A percentile compares a stretch with the other conserved stretches of the same genome.
Conservation (phyloP, 306 rosid genomes). For the Prunus campanulata region DNA sequence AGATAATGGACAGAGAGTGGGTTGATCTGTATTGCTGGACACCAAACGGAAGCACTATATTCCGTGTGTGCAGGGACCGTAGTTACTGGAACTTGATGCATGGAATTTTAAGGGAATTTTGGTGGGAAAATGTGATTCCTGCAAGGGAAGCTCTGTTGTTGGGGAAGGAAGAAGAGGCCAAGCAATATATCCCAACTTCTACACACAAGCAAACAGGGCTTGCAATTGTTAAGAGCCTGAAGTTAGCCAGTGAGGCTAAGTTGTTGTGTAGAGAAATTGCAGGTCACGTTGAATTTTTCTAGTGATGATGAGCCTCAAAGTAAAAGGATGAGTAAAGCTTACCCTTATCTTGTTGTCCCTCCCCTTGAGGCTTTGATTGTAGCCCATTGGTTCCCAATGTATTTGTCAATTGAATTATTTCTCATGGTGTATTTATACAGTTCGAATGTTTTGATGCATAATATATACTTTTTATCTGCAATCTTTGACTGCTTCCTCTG, state of each 20-base stretch:
- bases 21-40: conserved; percentile 94
- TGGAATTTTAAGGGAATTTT: conserved; percentile 72
- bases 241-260: conserved; percentile 73
- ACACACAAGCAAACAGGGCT: conserved; percentile 76
- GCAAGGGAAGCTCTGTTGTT: conserved; percentile 64
- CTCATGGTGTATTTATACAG: background rate
- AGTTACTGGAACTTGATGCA: conserved; percentile 74
- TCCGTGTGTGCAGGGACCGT: conserved; percentile 64
- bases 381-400: background rate
- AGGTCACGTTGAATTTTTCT: conserved; percentile 69
- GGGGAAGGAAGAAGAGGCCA: conserved; percentile 56
- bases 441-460: background rate
- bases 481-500: background rate
- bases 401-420: background rate
- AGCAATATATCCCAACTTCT: conserved; percentile 56
- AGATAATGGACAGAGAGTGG: conserved; percentile 88
- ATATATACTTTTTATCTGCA: background rate
- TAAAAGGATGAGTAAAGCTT: conserved; percentile 18
- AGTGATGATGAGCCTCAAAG: conserved; percentile 25
- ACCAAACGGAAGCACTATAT: conserved; percentile 85
- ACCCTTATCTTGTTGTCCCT: conserved; percentile 20
- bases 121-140: conserved; percentile 98
- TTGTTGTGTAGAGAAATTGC: conserved; percentile 75
- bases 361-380: background rate
- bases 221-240: conserved; percentile 62